Base-by-base conservation (phyloP, 148 eudicot genomes). In the Rhododendron simsii region DNA sequence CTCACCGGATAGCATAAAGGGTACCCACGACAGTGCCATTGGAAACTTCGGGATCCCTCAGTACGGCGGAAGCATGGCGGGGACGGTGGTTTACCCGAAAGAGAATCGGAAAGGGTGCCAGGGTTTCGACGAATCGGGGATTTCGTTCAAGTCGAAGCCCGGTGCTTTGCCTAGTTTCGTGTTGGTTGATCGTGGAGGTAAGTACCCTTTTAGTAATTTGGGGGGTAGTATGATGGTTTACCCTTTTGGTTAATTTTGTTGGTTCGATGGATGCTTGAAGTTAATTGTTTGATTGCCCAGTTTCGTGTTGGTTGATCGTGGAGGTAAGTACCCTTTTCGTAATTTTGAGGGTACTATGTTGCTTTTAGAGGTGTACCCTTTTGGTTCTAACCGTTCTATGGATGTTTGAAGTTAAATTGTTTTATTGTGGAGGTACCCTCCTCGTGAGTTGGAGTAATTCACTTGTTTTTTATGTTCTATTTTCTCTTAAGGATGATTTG, bases 31-130 rank as follows among this genome's bases (percentile, higher is more conserved):
- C 57, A 92, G 90, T 84, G 98, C 98, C 1, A 95, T 95, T 89
- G 99, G 98, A 1, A 97, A 97, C 90, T 97, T 97, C 81, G 98
- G 98, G 41, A 93, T 95, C 16, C 98, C 98, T 69, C 95, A 94
- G 86, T 95, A 94, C 81, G 96, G 98, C 2, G 98, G 98, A 8
- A 95, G 93, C 83, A 92, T 96, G 95, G 94, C 94, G 28, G 99
- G 98, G 10, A 91, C 93, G 48, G 98, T 94, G 47, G 86, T 88
- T 37, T 95, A 92, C 84, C 98, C 99, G 0, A 95, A 93, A 81
- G 98, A 95, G 15, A 94, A 97, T 55, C 74, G 74, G 44, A 95
- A 94, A 82, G 98, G 96, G 1, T 97, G 98, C 50, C 90, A 85
- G 28, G 87, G 86, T 21, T 95, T 93, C 67, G 87, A 81, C 39